Percentiles rank a stretch among this genome's conserved stretches.
phyloP scores from a whole-genome alignment of 805 yeast species.

The Lachancea nothofagi region DNA sequence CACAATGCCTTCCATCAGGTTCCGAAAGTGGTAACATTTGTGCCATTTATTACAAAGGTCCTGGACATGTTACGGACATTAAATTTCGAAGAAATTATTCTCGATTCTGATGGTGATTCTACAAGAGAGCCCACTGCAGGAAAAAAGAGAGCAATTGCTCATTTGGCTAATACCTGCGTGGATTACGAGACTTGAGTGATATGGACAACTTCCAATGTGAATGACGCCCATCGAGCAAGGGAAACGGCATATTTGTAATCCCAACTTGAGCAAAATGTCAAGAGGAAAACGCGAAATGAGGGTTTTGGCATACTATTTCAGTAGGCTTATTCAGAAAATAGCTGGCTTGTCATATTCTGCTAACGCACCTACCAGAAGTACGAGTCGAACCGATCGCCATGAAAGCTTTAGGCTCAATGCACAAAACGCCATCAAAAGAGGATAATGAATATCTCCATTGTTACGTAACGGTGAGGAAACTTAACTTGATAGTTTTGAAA shows the following conservation, averaged over 20 bases:
- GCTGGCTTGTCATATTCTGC: constrained; percentile 7
- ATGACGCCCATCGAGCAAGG: neutral
- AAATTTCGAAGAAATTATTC: neutral
- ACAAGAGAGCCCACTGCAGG: neutral
- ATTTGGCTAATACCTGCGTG: neutral
- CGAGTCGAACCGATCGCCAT: constrained; percentile 11
- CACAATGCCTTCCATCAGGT: neutral
- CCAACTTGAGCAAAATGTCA: neutral
- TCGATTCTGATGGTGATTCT: neutral
- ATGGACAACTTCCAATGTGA: neutral
- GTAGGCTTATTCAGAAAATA: neutral
- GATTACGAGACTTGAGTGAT: neutral
- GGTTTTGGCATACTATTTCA: neutral
- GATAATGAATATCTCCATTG: constrained; percentile 11
- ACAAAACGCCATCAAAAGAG: constrained; percentile 7
- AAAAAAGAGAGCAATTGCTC: neutral
- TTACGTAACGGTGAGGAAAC: neutral
- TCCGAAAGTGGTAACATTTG: neutral
- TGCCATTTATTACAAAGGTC: constrained; percentile 4
- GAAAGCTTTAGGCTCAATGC: constrained; percentile 13
- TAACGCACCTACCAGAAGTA: constrained; percentile 7
- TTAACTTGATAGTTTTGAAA: neutral
- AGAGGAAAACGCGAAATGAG: neutral
- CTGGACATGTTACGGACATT: neutral
- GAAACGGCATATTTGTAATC: neutral